Conservation (phyloP, 805 yeast species). For the Suhomyces faveliae region DNA sequence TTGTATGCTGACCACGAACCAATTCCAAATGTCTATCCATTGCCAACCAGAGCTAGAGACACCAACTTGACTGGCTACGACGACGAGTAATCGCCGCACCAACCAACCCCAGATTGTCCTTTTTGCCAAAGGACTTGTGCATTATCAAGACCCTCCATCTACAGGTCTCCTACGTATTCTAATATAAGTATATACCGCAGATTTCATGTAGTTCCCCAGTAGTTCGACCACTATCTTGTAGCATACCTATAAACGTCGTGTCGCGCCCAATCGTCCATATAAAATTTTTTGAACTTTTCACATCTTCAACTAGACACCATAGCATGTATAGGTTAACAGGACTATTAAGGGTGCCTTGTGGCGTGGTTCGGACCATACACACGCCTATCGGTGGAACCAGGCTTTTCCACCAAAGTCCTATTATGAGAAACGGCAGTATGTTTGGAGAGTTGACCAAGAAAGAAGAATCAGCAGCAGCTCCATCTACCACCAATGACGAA, state of each 20-base stretch:
- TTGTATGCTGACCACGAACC: slow-evolving; percentile 64
- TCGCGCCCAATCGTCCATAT: slow-evolving; percentile 1
- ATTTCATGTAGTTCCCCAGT: background rate
- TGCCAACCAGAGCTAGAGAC: slow-evolving; percentile 57
- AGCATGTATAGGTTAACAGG: slow-evolving; percentile 5
- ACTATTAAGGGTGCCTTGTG: slow-evolving; percentile 2
- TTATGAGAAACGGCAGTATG: slow-evolving; percentile 16
- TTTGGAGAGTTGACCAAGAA: slow-evolving; percentile 35
- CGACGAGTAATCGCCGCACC: slow-evolving; percentile 30
- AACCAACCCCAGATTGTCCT: background rate
- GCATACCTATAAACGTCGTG: background rate
- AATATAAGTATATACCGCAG: background rate
- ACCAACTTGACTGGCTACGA: slow-evolving; percentile 52
- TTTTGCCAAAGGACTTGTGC: slow-evolving; percentile 4
- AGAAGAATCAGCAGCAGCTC: slow-evolving; percentile 8
- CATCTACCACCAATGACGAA: slow-evolving; percentile 9
- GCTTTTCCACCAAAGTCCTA: slow-evolving; percentile 12
- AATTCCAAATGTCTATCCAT: slow-evolving; percentile 59
- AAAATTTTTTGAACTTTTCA: background rate
- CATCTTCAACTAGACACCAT: background rate
- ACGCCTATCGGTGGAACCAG: background rate
- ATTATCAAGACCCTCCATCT: background rate
- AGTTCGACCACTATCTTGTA: background rate
- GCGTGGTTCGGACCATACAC: slow-evolving; percentile 1
- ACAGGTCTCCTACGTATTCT: background rate